Evolutionary conservation across 1,139 yeast genomes (phyloP), one percentile per base, ranked within the genome.

Genomic region (Sugiyamaella japonica): DNA sequence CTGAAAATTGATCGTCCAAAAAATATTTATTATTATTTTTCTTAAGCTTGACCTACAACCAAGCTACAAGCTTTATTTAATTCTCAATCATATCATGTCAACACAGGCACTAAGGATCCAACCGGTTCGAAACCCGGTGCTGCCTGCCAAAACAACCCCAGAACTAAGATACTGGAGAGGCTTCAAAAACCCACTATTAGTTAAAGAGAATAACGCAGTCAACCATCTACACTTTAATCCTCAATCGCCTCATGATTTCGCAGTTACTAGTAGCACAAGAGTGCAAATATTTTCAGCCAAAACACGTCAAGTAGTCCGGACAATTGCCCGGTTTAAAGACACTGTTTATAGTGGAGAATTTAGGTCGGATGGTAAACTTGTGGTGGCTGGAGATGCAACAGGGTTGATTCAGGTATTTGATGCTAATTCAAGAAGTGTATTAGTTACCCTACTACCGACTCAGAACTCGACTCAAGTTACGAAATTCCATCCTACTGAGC

Each of bases 111-210:
- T 83, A 59, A 80, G 91, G 67, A 79, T 90, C 20, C 80, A 82
- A 48, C 85, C 86, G 44, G 81, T 79, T 40, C 79, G 90, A 69
- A 83, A 83, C 63, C 89, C 97, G 2, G 84, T 89, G 1, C 75
- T 84, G 15, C 96, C 97, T 10, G 81, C 83, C 12, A 91, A 87
- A 64, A 85, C 93, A 2, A 90, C 97, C 0, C 93, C 98, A 0
- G 99, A 93, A 65, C 96, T 90, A 68, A 78, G 95, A 63, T 93
- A 89, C 73, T 95, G 99, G 99, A 78, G 95, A 64, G 90, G 91
- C 12, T 86, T 81, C 66, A 76, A 82, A 56, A 86, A 83, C 62
- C 95, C 98, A 1, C 91, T 91, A 66, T 77, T 93, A 49, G 91
- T 91, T 48, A 93, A 93, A 71, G 99, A 95, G 71, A 93, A 89